These are phyloP conservation scores for Neurospora sp. DNA, from an alignment of 2,329 filamentous ascomycete species.

Conservation along the genomic window DNA sequence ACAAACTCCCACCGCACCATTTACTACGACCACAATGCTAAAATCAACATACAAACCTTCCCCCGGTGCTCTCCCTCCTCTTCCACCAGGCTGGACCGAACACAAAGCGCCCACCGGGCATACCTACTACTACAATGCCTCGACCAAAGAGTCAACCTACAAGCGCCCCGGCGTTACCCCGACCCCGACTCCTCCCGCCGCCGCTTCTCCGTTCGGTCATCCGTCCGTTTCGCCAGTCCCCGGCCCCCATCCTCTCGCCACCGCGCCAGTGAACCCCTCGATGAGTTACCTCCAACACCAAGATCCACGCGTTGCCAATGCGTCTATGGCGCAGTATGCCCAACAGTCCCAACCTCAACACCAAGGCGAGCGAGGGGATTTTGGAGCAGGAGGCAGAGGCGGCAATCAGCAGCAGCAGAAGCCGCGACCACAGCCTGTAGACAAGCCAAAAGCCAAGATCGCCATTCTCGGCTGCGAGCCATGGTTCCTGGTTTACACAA, in stretches of 20 bases:
- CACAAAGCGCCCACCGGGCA: constrained; percentile 84
- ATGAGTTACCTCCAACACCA: constrained; percentile 33
- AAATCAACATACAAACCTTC: constrained; percentile 66
- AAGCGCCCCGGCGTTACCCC: constrained; percentile 50
- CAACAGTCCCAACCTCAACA: constrained; percentile 16
- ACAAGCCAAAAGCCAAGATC: constrained; percentile 72
- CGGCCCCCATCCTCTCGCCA: constrained; percentile 7
- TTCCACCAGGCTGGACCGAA: constrained; percentile 82
- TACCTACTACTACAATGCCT: constrained; percentile 76
- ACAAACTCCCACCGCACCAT: neutral
- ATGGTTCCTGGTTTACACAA: constrained; percentile 91
- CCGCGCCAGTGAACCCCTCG: constrained; percentile 4
- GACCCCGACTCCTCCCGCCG: constrained; percentile 13
- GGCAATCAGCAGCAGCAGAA: constrained; percentile 41
- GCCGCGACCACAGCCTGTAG: constrained; percentile 57
- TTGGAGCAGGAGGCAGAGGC: constrained; percentile 37
- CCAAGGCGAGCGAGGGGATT: constrained; percentile 26
- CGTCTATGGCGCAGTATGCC: constrained; percentile 46
- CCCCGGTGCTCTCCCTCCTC: constrained; percentile 38
- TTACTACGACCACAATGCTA: constrained; percentile 41
- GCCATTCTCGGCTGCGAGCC: constrained; percentile 71
- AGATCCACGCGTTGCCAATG: constrained; percentile 47
- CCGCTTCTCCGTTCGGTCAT: constrained; percentile 14
- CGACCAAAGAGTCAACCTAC: constrained; percentile 81
- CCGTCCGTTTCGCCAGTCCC: constrained; percentile 4